Evolutionary conservation across 768 basidiomycete species (phyloP).

Genomic region (Boletus vermiculosoides): DNA sequence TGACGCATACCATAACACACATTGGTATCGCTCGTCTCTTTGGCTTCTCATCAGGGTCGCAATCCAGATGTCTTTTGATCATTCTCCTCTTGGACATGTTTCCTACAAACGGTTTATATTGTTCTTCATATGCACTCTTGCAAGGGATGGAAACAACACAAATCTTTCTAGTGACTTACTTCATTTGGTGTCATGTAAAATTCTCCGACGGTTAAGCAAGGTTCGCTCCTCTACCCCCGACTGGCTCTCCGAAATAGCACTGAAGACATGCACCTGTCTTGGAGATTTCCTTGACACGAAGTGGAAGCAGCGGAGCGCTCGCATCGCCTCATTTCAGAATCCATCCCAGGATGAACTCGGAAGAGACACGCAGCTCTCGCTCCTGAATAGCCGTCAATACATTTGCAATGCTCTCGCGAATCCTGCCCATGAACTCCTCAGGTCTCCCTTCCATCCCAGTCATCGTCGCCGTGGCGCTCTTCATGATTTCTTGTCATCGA

Average conservation of each 20-base stretch:
- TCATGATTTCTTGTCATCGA: too few relatives aligned
- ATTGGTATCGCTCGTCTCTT: too few relatives aligned
- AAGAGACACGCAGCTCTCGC: constrained; percentile 30
- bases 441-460: too few relatives aligned
- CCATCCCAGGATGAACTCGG: constrained; percentile 2
- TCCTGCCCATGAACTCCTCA: too few relatives aligned
- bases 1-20: background rate
- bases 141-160: constrained; percentile 17
- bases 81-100: too few relatives aligned
- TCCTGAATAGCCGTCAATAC: too few relatives aligned
- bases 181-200: constrained; percentile 23
- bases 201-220: constrained; percentile 3
- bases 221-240: too few relatives aligned
- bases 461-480: too few relatives aligned
- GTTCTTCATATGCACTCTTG: constrained; percentile 20
- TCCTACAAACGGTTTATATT: too few relatives aligned
- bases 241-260: constrained; percentile 39
- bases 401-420: too few relatives aligned
- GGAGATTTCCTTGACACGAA: constrained; percentile 26
- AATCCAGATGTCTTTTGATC: constrained; percentile 25
- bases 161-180: constrained; percentile 23
- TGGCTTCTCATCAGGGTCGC: constrained; percentile 24
- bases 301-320: constrained; percentile 33
- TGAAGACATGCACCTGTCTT: constrained; percentile 15
- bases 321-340: constrained; percentile 18